Evolutionary conservation across 2,329 filamentous ascomycete genomes (phyloP).

Genomic region (Fusarium buxicola): DNA sequence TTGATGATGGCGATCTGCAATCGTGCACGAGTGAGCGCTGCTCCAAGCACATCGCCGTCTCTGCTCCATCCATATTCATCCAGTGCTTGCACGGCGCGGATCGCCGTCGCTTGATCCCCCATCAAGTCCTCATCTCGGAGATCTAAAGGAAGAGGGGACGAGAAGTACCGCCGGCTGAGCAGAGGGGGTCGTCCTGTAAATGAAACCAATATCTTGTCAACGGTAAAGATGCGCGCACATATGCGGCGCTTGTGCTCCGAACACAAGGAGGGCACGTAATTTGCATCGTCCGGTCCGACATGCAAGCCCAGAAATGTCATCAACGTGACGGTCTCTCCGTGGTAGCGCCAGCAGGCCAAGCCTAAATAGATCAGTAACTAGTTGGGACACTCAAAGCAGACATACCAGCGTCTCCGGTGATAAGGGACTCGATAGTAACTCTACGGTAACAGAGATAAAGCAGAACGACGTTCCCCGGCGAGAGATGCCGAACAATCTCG

Average conservation of each 20-base stretch:
- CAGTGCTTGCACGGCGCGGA: conserved; percentile 46
- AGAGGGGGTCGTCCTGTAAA: conserved; percentile 67
- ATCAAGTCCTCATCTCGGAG: conserved; percentile 62
- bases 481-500: conserved; percentile 46
- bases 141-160: conserved; percentile 66
- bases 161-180: conserved; percentile 64
- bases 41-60: conserved; percentile 54
- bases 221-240: conserved; percentile 52
- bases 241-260: conserved; percentile 51
- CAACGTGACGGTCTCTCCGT: conserved; percentile 53
- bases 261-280: conserved; percentile 49
- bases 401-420: conserved; percentile 56
- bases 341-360: conserved; percentile 53
- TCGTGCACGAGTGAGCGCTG: conserved; percentile 60
- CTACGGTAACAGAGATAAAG: conserved; percentile 53
- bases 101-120: conserved; percentile 50
- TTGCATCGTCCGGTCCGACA: conserved; percentile 36
- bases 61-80: conserved; percentile 66
- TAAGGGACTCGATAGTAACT: conserved; percentile 51
- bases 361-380: conserved; percentile 40
- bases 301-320: conserved; percentile 54
- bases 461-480: conserved; percentile 52
- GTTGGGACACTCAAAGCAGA: neutral
- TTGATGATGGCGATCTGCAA: conserved; percentile 61
- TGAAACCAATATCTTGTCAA: conserved; percentile 63